Percentiles rank a stretch among this genome's conserved stretches.
Conservation (phyloP, 805 yeast species). For the Yueomyces sinensis region DNA sequence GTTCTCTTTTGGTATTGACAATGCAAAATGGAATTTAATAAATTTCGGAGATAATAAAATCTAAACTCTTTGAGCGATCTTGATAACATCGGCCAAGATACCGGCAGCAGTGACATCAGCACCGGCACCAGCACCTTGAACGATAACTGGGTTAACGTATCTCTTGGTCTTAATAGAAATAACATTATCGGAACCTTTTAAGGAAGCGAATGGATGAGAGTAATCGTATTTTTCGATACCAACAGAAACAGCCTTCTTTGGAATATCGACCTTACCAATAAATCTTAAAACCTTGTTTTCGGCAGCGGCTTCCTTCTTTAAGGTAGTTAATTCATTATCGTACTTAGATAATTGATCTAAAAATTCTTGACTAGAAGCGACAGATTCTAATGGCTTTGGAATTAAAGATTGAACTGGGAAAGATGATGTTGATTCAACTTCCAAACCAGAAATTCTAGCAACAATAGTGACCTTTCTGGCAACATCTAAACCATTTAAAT, state of each 20-base stretch:
- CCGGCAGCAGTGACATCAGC: conserved; percentile 73
- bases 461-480: conserved; percentile 96
- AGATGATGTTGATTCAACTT: conserved; percentile 75
- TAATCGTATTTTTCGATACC: conserved; percentile 78
- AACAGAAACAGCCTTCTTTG: conserved; percentile 57
- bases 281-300: conserved; percentile 85
- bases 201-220: conserved; percentile 90
- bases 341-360: conserved; percentile 67
- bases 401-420: conserved; percentile 92
- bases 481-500: conserved; percentile 92
- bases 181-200: conserved; percentile 94
- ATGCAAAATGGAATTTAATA: too few relatives aligned
- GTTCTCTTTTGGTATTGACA: too few relatives aligned
- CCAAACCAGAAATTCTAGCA: conserved; percentile 82
- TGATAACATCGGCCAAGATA: conserved; percentile 85
- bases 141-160: conserved; percentile 81
- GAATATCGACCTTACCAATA: conserved; percentile 81
- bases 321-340: conserved; percentile 64
- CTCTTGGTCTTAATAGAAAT: conserved; percentile 85
- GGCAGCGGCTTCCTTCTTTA: conserved; percentile 69
- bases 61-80: conserved; percentile 71
- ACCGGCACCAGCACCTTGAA: conserved; percentile 98
- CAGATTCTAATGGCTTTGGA: conserved; percentile 71
- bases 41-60: too few relatives aligned
- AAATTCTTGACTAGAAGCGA: conserved; percentile 64